Base-by-base conservation (phyloP, 2,329 filamentous ascomycete genomes). In the Neofusicoccum laricinum region DNA sequence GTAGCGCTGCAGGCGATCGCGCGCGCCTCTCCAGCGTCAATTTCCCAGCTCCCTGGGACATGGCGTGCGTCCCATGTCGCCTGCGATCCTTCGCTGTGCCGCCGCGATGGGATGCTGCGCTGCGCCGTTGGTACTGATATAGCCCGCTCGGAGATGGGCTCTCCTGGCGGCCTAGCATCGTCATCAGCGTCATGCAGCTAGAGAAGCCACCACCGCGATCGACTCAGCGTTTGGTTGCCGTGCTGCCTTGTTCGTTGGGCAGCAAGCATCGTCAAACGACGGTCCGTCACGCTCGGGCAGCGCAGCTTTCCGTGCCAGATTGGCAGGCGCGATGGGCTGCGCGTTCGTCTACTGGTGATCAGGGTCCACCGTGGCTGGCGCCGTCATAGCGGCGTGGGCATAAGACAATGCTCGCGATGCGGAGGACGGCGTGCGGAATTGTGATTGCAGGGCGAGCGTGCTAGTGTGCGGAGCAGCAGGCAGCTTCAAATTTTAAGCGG, bases 21-120 rank as follows among this genome's bases (percentile, higher is more conserved):
- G 55, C 40, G 55, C 55, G 55, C 41, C 55, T 34, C 43, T 50
- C 21, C 14, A 59, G 55, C 55, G 19, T 46, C 55, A 59, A 59
- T 59, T 46, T 59, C 41, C 55, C 55, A n/a, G 55, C 30, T 40
- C 55, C n/a, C 14, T 59, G 55, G 55, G 40, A 59, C 55, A 36
- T 46, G 55, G 55, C 55, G 34, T 59, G 46, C 46, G 11, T 15
- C 25, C 46, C 46, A 32, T 50, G 53, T 58, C 53, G 53, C n/a
- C 53, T 55, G 53, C 41, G 21, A 59, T 59, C 55, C 55, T 59
- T 59, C 55, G 41, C 55, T 46, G 55, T 46, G 55, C 53, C 53
- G 53, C 53, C 53, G 40, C 38, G 21, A 19, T 58, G 53, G 53
- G 41, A 43, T 43, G 25, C 25, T 55, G 51, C 19, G 38, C 40